Conservation (phyloP, 192 early-diverging fungal genomes). For the Rhizoclosmatium globosum region DNA sequence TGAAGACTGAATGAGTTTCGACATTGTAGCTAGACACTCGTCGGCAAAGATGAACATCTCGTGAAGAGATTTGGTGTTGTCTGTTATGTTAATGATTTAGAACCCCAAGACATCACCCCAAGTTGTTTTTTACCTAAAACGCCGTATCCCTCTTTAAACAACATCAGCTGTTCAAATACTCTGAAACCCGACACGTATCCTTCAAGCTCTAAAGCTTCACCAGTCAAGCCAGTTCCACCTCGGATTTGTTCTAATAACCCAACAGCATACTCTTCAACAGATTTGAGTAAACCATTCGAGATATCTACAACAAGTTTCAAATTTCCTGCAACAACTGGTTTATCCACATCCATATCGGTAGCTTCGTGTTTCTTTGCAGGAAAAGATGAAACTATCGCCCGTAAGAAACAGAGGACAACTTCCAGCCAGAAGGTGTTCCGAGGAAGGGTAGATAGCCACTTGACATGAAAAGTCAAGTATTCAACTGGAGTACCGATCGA, state of each 20-base stretch:
- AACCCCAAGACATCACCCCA: too few relatives aligned
- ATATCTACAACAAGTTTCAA: not conserved
- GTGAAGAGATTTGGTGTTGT: not conserved
- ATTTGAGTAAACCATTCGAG: not conserved
- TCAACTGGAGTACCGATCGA: not conserved
- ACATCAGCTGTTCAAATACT: constrained; percentile 23
- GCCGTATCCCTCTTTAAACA: not conserved
- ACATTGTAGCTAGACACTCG: not conserved
- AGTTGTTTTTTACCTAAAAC: not conserved
- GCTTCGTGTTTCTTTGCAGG: not conserved
- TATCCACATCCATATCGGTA: not conserved
- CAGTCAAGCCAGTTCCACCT: not conserved
- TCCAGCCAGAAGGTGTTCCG: not conserved
- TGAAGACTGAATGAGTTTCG: not conserved
- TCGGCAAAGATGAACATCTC: not conserved
- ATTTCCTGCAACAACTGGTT: not conserved
- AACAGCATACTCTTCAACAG: not conserved
- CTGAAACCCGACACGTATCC: constrained; percentile 1
- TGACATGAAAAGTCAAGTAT: not conserved
- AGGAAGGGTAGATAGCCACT: too few relatives aligned
- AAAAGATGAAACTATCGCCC: not conserved
- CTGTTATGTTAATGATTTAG: not conserved
- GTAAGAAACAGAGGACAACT: not conserved
- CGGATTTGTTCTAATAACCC: not conserved
- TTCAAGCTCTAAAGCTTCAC: not conserved